Evolutionary conservation across 2,329 filamentous ascomycete genomes (phyloP).

Genomic region (Paecilomyces sp.): DNA sequence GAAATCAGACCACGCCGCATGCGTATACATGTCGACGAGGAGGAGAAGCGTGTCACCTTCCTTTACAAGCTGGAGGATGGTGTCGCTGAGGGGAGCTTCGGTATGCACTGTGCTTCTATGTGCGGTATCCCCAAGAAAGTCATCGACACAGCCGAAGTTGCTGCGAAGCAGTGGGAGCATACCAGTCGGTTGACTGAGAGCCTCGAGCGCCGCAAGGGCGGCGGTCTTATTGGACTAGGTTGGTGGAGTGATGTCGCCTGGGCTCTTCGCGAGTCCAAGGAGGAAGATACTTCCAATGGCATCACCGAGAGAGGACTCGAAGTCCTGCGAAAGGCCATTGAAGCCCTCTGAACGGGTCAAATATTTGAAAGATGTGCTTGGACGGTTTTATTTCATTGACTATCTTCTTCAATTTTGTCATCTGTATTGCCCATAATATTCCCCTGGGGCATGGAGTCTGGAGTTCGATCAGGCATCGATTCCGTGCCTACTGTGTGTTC

Average conservation of each 20-base stretch:
- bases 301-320: constrained; percentile 47
- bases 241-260: constrained; percentile 81
- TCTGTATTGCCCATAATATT: constrained; percentile 1
- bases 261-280: constrained; percentile 54
- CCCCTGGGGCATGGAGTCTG: background rate
- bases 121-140: constrained; percentile 82
- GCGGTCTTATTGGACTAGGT: constrained; percentile 76
- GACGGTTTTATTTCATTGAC: background rate
- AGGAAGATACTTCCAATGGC: constrained; percentile 21
- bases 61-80: constrained; percentile 89
- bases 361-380: background rate
- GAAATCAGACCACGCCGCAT: constrained; percentile 83
- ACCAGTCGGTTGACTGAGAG: constrained; percentile 85
- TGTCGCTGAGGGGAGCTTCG: constrained; percentile 92
- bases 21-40: constrained; percentile 89
- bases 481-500: background rate
- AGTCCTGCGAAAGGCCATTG: constrained; percentile 51
- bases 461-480: background rate
- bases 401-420: background rate
- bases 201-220: constrained; percentile 70
- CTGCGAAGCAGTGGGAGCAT: constrained; percentile 90
- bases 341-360: constrained; percentile 36
- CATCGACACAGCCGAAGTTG: constrained; percentile 78
- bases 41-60: constrained; percentile 82
- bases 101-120: constrained; percentile 99